phyloP scores from a whole-genome alignment of 306 rosid genomes.

The Ochetophila trinervis region DNA sequence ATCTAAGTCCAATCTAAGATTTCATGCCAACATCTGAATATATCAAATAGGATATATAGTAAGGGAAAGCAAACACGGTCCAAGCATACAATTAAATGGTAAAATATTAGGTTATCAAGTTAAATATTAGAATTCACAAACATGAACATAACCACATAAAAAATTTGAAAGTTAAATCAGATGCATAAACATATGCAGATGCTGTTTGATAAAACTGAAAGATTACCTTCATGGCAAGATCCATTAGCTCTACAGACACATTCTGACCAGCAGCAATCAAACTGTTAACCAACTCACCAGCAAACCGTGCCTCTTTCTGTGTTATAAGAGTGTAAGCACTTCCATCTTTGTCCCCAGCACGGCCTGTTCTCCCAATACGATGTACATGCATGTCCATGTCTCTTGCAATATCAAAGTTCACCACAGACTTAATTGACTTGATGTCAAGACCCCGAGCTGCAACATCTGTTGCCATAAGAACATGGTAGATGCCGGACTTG shows the following conservation, averaged over 20 bases:
- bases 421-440: conserved; percentile 93
- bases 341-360: conserved; percentile 99
- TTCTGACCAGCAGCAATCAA: conserved; percentile 95
- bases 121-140: background rate
- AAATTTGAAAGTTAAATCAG: background rate
- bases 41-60: conserved; percentile 7
- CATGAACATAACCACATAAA: background rate
- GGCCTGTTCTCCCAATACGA: conserved; percentile 98
- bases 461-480: conserved; percentile 96
- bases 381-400: conserved; percentile 99
- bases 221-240: conserved; percentile 96
- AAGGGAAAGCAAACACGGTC: background rate
- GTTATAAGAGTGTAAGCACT: conserved; percentile 88
- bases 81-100: background rate
- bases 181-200: background rate
- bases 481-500: conserved; percentile 83
- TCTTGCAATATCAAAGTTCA: conserved; percentile 92
- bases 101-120: no score
- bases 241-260: conserved; percentile 83
- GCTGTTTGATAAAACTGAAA: background rate
- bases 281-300: conserved; percentile 93
- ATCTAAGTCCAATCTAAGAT: conserved; percentile 6
- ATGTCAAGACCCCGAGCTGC: conserved; percentile 99
- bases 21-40: conserved; percentile 21
- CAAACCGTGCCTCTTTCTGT: conserved; percentile 91